Evolutionary conservation across 306 rosid species (phyloP).

Genomic region (Trichosanthes truncata): DNA sequence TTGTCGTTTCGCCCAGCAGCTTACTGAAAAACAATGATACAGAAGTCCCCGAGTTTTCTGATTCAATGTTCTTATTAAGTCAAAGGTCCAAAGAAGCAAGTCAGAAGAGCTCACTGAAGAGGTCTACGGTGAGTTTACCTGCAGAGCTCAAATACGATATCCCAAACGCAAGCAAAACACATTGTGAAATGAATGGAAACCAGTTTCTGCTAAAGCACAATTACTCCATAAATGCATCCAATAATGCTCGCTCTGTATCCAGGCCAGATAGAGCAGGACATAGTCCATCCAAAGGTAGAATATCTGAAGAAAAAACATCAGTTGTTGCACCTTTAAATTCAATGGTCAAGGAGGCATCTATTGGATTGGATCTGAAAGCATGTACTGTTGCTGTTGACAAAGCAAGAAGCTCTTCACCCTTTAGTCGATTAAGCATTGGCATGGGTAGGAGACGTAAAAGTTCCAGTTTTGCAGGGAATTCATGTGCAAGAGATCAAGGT

Average conservation of each 20-base stretch:
- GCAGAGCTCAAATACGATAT: constrained; percentile 21
- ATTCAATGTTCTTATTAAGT: constrained; percentile 22
- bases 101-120: constrained; percentile 25
- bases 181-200: constrained; percentile 26
- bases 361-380: constrained; percentile 33
- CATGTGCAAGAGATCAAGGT: constrained; percentile 29
- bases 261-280: constrained; percentile 22
- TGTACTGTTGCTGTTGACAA: constrained; percentile 32
- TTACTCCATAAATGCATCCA: constrained; percentile 20
- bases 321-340: constrained; percentile 21
- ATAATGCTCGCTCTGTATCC: constrained; percentile 25
- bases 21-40: constrained; percentile 23
- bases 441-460: constrained; percentile 47
- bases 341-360: constrained; percentile 24
- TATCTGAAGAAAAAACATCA: constrained; percentile 28
- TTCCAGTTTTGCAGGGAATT: constrained; percentile 43
- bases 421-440: constrained; percentile 48
- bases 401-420: constrained; percentile 75
- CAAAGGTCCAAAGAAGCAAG: constrained; percentile 31
- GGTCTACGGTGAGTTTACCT: constrained; percentile 23
- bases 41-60: constrained; percentile 24
- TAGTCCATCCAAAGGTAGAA: constrained; percentile 45
- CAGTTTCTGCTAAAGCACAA: constrained; percentile 25
- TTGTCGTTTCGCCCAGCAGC: constrained; percentile 44
- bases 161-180: constrained; percentile 30